Evolutionary conservation across 371 early-diverging fungal genomes (phyloP).

Genomic region (Dichotomocladium elegans): DNA sequence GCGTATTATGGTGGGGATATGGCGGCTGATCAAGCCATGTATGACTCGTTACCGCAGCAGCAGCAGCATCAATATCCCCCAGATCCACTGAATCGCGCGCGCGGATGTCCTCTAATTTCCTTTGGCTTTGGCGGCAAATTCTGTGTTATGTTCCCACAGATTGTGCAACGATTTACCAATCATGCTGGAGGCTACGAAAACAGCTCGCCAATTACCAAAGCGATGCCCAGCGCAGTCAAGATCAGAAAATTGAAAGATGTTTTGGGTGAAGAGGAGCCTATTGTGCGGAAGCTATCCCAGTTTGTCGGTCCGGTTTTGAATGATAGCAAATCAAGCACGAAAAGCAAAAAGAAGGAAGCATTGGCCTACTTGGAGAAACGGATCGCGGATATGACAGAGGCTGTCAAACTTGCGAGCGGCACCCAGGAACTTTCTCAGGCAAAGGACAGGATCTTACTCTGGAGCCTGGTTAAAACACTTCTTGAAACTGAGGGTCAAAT

Average conservation of each 20-base stretch:
- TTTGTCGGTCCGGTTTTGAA: conserved; percentile 62
- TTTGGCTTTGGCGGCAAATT: conserved; percentile 91
- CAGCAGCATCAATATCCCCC: conserved; percentile 22
- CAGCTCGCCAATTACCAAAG: conserved; percentile 44
- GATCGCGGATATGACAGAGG: conserved; percentile 36
- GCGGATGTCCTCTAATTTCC: conserved; percentile 70
- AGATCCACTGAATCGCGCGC: conserved; percentile 66
- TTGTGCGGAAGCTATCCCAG: conserved; percentile 19
- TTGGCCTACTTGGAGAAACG: conserved; percentile 49
- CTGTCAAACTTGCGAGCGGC: conserved; percentile 13
- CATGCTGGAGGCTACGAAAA: conserved; percentile 41
- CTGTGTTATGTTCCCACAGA: conserved; percentile 69
- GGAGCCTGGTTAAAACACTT: conserved; percentile 58
- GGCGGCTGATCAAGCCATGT: conserved; percentile 9
- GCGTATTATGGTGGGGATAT: conserved; percentile 2
- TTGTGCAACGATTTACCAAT: conserved; percentile 60
- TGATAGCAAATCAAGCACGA: conserved; percentile 46
- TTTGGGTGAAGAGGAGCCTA: conserved; percentile 15
- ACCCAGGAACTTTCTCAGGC: conserved; percentile 25
- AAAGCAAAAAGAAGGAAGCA: conserved; percentile 70
- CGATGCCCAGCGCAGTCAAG: conserved; percentile 56
- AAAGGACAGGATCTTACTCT: conserved; percentile 45
- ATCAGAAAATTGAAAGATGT: conserved; percentile 45
- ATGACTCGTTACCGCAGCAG: conserved; percentile 29
- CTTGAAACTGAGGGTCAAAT: conserved; percentile 68